Base-by-base conservation (phyloP, 768 basidiomycete genomes). In the Tubosaeta sp. region DNA sequence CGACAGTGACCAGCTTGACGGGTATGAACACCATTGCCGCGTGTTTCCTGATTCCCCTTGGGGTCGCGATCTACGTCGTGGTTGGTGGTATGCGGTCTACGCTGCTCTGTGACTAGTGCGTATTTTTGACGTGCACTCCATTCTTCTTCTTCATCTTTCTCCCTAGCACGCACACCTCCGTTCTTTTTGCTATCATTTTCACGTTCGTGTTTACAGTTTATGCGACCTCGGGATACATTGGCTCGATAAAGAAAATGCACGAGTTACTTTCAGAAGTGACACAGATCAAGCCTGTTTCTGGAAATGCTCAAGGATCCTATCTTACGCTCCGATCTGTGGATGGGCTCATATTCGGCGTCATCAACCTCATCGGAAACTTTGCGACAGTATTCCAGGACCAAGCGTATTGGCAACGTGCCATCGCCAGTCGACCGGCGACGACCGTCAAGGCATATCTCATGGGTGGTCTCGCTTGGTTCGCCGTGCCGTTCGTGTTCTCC, bases 401-500 rank as follows among this genome's bases (percentile, higher is more conserved):
- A 61, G 86, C 89, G 1, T 97, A 95, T 69, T 95, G 90, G 85
- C 90, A 93, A 63, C 79, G 91, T 12, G 93, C 93, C 1, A 92
- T 96, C 62, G 94, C 94, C 2, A 87, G 84, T 53, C 73, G 84
- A 14, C 92, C 91, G 0, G 84, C 81, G 1, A 84, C 79, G n/a
- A 87, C 87, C 12, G 92, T 94, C 52, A 94, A 93, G 67, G 94
- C 89, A 0, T 97, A 92, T 71, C 73, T 94, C 4, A 76, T 93
- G 8, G 94, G 94, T 39, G 94, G 93, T 3, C 65, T 94, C 8
- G 87, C 90, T 2, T 96, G 94, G 94, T 92, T 94, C 62, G 82
- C 87, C 1, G 91, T 94, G 52, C 91, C 91, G 0, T 90, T 94
- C 66, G 79, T 80, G 7, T 82, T 97, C 58, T 86, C 94, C 1